Evolutionary conservation across 2,329 filamentous ascomycete genomes (phyloP), one percentile per base, ranked within the genome.

Genomic region (Fusarium papillatum): DNA sequence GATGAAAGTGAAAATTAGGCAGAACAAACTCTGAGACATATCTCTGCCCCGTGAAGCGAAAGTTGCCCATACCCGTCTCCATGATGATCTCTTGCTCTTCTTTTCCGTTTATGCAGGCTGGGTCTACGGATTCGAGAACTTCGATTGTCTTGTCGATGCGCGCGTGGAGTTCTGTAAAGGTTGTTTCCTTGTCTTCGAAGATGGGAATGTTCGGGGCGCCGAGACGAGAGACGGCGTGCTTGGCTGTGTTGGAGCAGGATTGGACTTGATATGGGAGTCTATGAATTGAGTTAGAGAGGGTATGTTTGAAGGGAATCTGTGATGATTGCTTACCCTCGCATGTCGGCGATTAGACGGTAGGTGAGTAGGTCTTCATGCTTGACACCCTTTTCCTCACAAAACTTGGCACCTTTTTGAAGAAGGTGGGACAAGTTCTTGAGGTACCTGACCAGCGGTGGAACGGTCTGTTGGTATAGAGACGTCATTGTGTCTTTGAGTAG

Each of bases 1-100:
- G 69, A 74, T 93, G 91, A 74, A 93, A 93, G 81, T 87, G 92
- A 75, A 92, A 87, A 77, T 93, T 92, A 5, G 91, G 89, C 29
- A 91, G 78, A 4, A 82, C 85, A 79, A 85, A 88, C 7, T 81
- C 79, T 38, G 81, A 78, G 14, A 89, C 74, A 76, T 90, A 91
- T 2, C 81, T 77, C 66, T 83, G 74, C 0, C 82, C 86, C 4
- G 69, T 76, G 63, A 81, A 82, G 31, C 66, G 67, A 19, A 79
- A 81, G 57, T 73, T 76, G 13, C 80, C 81, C 71, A 74, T 69
- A 48, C 69, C 78, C 16, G 76, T 70, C 69, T 73, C 75, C 75
- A 80, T 76, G 61, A 80, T 41, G 34, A 82, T 59, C 64, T 81
- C 75, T 43, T 74, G 68, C 10, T 73, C 61, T 19, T 77, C 77